Percentiles rank a stretch among this genome's conserved stretches.
Evolutionary conservation across 768 basidiomycete genomes (phyloP).

Genomic region (Cystobasidium ongulense): DNA sequence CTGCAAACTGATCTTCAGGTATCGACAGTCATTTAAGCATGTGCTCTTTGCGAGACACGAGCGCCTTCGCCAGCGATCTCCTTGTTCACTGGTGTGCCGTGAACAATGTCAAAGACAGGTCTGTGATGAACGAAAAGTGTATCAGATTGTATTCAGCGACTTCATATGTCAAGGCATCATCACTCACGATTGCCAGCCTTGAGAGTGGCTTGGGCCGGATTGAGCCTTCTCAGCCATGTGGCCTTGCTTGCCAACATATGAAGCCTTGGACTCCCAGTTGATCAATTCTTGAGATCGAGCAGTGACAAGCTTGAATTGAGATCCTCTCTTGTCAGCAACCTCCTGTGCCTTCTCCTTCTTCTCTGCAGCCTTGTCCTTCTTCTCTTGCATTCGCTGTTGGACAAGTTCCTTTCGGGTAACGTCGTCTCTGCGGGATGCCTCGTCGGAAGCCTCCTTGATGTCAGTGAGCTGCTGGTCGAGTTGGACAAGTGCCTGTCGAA

Average conservation of each 20-base stretch:
- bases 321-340: conserved; percentile 34
- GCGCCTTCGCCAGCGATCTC: not conserved
- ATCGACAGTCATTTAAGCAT: not conserved
- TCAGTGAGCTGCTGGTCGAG: conserved; percentile 78
- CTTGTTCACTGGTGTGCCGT: not conserved
- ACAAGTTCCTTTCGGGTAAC: conserved; percentile 52
- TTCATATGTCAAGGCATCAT: not conserved
- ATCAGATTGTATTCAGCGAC: not conserved
- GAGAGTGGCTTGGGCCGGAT: not conserved
- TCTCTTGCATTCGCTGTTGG: conserved; percentile 59
- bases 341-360: conserved; percentile 49
- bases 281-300: conserved; percentile 62
- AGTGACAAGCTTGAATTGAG: conserved; percentile 72
- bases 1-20: not conserved
- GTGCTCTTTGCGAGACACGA: not conserved
- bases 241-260: conserved; percentile 58
- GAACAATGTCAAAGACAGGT: conserved; percentile 25
- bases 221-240: conserved; percentile 48
- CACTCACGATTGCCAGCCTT: conserved; percentile 22
- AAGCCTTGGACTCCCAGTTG: conserved; percentile 57
- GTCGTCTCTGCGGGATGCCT: conserved; percentile 52
- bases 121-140: not conserved
- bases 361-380: conserved; percentile 52
- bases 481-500: conserved; percentile 74
- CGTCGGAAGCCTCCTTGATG: conserved; percentile 72